Conservation (phyloP, 2,329 filamentous ascomycete species). For the Ascochyta pisi region DNA sequence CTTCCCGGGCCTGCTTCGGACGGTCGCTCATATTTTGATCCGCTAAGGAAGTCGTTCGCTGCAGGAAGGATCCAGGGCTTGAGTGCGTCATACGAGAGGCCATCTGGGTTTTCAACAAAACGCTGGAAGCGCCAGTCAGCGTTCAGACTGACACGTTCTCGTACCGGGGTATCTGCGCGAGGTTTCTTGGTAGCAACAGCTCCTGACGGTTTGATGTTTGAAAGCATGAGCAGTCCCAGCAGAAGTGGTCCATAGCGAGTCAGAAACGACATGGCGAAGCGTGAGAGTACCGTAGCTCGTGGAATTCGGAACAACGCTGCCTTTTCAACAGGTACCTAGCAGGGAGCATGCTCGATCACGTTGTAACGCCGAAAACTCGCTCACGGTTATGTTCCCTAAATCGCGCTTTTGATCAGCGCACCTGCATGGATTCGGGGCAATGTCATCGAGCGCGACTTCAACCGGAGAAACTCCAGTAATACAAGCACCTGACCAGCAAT, state of each 20-base stretch:
- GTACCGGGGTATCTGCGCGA: slow-evolving; percentile 10
- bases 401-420: slow-evolving; percentile 3
- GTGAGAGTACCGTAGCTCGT: background rate
- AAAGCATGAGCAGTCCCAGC: slow-evolving; percentile 20
- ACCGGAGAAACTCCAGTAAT: slow-evolving; percentile 12
- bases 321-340: slow-evolving; percentile 3
- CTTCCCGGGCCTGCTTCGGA: slow-evolving; percentile 34
- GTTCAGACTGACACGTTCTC: slow-evolving; percentile 46
- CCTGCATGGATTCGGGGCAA: slow-evolving; percentile 7
- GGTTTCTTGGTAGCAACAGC: slow-evolving; percentile 14
- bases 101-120: slow-evolving; percentile 48
- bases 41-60: slow-evolving; percentile 52
- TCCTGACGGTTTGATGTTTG: slow-evolving; percentile 7
- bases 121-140: slow-evolving; percentile 51
- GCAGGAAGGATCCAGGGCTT: slow-evolving; percentile 54
- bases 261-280: slow-evolving; percentile 9
- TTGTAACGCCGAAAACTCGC: background rate
- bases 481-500: slow-evolving; percentile 15
- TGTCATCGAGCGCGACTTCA: background rate
- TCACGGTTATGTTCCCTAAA: slow-evolving; percentile 8
- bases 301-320: background rate
- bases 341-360: background rate
- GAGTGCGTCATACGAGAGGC: slow-evolving; percentile 46
- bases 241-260: slow-evolving; percentile 13
- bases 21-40: slow-evolving; percentile 44